Evolutionary conservation across 139 green algal species (phyloP).

Genomic region (Chlorella sp.): DNA sequence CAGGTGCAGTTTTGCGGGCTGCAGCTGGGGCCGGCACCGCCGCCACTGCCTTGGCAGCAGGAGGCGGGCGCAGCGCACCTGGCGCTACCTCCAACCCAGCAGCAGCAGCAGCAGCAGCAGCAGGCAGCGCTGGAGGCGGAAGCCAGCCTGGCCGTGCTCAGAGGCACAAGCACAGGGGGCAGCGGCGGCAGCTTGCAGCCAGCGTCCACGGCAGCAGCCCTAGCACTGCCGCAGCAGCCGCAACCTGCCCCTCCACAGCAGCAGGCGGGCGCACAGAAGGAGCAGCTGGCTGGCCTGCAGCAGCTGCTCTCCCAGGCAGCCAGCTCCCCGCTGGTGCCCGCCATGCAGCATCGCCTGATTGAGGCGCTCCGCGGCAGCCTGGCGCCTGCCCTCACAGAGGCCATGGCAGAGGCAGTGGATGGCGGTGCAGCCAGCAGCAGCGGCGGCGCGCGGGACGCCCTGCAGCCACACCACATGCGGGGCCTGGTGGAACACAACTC

Average conservation of each 20-base stretch:
- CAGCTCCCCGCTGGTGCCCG: background rate
- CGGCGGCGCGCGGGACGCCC: background rate
- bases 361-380: background rate
- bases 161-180: no score
- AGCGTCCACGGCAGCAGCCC: no score
- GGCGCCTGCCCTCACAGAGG: background rate
- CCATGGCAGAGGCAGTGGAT: background rate
- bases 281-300: background rate
- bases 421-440: background rate
- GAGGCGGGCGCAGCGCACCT: no score
- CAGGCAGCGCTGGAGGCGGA: background rate
- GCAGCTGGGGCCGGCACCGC: background rate
- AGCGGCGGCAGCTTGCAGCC: no score
- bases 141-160: no score
- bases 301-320: background rate
- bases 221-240: background rate
- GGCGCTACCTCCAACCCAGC: background rate
- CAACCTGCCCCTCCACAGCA: background rate
- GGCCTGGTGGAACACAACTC: slow-evolving; percentile 26
- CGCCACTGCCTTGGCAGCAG: slow-evolving; percentile 4
- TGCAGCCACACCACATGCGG: slow-evolving; percentile 8
- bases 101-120: background rate
- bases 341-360: slow-evolving; percentile 17
- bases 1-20: background rate
- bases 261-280: background rate